Conservation (phyloP, 2,329 filamentous ascomycete genomes). For the Fusarium sp. region DNA sequence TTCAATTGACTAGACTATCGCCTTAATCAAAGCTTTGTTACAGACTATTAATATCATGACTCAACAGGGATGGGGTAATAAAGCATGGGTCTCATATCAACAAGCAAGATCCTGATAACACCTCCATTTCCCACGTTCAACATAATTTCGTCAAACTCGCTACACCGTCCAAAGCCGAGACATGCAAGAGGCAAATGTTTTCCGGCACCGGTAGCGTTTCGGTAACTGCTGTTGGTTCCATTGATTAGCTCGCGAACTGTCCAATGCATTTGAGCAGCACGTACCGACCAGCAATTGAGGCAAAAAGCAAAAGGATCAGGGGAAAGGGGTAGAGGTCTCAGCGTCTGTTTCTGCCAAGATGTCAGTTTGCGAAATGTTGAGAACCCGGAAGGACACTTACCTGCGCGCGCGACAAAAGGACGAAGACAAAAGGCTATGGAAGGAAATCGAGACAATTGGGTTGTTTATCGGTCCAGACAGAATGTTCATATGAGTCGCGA, state of each 20-base stretch:
- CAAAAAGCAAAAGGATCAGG: not conserved
- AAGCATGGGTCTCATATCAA: not conserved
- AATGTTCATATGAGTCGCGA: not conserved
- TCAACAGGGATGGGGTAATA: not conserved
- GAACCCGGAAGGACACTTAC: not conserved
- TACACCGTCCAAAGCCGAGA: not conserved
- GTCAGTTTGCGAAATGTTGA: not conserved
- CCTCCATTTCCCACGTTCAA: too few relatives aligned
- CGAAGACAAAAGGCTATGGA: not conserved
- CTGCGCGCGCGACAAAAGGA: not conserved
- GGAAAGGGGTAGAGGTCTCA: not conserved
- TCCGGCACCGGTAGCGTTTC: not conserved
- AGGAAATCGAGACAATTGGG: not conserved
- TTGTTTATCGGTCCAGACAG: not conserved
- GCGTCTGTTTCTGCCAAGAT: not conserved
- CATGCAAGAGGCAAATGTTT: not conserved
- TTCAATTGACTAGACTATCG: not conserved
- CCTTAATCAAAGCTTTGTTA: not conserved
- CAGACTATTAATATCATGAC: not conserved
- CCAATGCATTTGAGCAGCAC: not conserved
- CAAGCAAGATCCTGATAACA: not conserved
- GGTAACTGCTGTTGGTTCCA: not conserved
- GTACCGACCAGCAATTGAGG: not conserved
- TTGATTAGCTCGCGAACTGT: not conserved
- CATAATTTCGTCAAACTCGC: not conserved